Evolutionary conservation across 768 basidiomycete species (phyloP).

Genomic region (Lactarius psammicola): DNA sequence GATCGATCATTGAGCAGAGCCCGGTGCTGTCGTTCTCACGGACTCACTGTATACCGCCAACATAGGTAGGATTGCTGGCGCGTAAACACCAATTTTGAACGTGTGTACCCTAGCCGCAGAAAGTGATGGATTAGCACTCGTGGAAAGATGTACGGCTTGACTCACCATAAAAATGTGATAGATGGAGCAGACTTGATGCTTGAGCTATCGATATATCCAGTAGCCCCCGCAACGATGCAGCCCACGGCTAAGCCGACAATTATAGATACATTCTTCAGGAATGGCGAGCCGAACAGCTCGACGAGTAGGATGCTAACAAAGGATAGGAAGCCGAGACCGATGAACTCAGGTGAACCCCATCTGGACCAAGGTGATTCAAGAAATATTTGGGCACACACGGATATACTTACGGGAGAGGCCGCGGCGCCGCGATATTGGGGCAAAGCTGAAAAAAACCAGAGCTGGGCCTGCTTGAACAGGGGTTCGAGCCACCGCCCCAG

Average conservation of each 20-base stretch:
- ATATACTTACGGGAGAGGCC: constrained; percentile 55
- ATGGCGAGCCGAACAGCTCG: constrained; percentile 82
- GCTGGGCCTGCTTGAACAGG: constrained; percentile 58
- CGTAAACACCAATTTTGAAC: constrained; percentile 75
- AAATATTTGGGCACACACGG: background rate
- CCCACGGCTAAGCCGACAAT: constrained; percentile 75
- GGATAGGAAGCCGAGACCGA: constrained; percentile 83
- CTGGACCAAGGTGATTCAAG: constrained; percentile 33
- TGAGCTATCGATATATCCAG: constrained; percentile 71
- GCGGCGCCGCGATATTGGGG: constrained; percentile 66
- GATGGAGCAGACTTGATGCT: constrained; percentile 65
- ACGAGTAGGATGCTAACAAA: constrained; percentile 75
- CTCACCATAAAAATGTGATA: constrained; percentile 78
- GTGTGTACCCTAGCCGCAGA: constrained; percentile 55
- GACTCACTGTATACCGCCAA: constrained; percentile 54
- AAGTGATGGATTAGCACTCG: background rate
- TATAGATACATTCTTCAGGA: constrained; percentile 77
- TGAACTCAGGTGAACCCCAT: constrained; percentile 82
- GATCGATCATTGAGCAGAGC: background rate
- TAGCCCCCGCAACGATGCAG: constrained; percentile 76
- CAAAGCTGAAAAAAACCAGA: constrained; percentile 70
- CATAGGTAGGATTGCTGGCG: constrained; percentile 64
- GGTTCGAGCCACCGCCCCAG: constrained; percentile 84
- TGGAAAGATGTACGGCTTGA: background rate
- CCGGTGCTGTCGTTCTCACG: constrained; percentile 22